phyloP scores from a whole-genome alignment of 148 eudicot species.

The Oxyria digyna region DNA sequence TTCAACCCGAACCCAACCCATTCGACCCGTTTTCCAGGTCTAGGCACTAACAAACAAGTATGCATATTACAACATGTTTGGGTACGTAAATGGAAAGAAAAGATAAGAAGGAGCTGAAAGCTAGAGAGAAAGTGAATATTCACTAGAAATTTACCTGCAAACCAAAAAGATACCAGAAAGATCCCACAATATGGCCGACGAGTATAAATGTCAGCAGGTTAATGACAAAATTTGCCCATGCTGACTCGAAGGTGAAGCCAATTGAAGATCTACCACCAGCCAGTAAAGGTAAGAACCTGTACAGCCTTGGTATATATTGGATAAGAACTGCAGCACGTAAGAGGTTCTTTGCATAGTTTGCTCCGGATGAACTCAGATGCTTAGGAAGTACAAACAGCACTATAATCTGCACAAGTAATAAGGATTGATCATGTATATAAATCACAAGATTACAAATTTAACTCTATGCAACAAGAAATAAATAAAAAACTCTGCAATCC shows the following conservation, averaged over 20 bases:
- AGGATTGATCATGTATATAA: background rate
- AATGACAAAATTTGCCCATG: slow-evolving; percentile 66
- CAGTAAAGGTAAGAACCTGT: slow-evolving; percentile 50
- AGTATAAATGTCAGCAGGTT: slow-evolving; percentile 70
- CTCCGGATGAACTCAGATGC: slow-evolving; percentile 33
- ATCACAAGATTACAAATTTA: background rate
- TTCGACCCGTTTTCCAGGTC: no score
- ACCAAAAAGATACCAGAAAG: slow-evolving; percentile 82
- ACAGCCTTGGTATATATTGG: slow-evolving; percentile 63
- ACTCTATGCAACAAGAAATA: background rate
- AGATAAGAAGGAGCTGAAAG: background rate
- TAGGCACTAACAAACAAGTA: background rate
- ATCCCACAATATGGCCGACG: slow-evolving; percentile 71
- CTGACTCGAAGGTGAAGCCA: slow-evolving; percentile 69
- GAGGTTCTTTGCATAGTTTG: slow-evolving; percentile 57
- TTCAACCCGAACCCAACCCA: no score
- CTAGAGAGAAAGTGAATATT: background rate
- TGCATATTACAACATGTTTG: background rate
- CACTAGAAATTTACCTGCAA: slow-evolving; percentile 37
- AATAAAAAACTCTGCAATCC: background rate
- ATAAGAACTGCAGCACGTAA: slow-evolving; percentile 55
- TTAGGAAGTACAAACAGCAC: slow-evolving; percentile 36
- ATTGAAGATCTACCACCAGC: slow-evolving; percentile 59
- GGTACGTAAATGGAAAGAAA: background rate
- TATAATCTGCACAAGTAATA: slow-evolving; percentile 36